Conservation (phyloP, 495 filamentous ascomycete species). For the Patellaria atrata region DNA sequence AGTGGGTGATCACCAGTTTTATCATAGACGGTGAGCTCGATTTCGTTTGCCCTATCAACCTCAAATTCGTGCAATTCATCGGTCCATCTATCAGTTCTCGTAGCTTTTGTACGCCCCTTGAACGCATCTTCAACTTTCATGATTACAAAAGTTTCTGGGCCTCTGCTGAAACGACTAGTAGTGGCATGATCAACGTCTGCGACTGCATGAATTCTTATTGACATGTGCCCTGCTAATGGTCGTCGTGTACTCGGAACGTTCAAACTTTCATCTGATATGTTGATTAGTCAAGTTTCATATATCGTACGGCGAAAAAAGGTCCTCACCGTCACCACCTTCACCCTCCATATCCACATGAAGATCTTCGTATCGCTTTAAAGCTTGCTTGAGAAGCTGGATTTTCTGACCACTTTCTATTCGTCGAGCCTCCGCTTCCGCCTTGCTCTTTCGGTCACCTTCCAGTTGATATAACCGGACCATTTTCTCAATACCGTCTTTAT, state of each 20-base stretch:
- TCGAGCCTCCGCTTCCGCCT: constrained; percentile 74
- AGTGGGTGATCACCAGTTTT: constrained; percentile 78
- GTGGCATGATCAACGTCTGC: constrained; percentile 92
- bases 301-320: neutral
- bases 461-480: constrained; percentile 97
- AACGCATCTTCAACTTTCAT: constrained; percentile 92
- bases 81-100: constrained; percentile 78
- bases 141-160: constrained; percentile 87
- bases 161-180: constrained; percentile 69
- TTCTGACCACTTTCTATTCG: constrained; percentile 94
- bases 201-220: constrained; percentile 72
- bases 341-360: constrained; percentile 90
- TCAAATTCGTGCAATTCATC: constrained; percentile 80
- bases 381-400: constrained; percentile 88
- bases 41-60: constrained; percentile 96
- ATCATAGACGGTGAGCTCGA: constrained; percentile 95
- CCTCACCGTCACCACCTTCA: constrained; percentile 67
- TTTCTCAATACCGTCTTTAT: constrained; percentile 98
- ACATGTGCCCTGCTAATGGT: constrained; percentile 77
- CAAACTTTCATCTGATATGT: constrained; percentile 72
- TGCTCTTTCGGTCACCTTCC: constrained; percentile 95
- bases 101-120: constrained; percentile 74
- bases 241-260: constrained; percentile 90
- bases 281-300: too few species aligned
- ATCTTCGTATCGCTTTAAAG: constrained; percentile 92